phyloP scores from a whole-genome alignment of 164 flowering plant species.

The Cinnamomum micranthum region DNA sequence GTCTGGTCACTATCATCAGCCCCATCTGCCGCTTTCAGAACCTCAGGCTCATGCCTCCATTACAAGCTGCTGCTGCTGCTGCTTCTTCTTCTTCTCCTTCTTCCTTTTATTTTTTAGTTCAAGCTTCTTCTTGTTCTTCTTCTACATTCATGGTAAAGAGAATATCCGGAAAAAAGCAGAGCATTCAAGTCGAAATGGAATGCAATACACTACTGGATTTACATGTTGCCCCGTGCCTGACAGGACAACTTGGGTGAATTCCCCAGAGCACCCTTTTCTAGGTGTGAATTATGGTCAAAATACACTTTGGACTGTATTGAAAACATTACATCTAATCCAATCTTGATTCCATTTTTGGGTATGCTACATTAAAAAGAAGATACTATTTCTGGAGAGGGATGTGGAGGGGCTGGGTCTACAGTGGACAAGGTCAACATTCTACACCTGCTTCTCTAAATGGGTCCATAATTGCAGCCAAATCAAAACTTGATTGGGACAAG shows the following conservation, averaged over 20 bases:
- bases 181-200: background rate
- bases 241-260: background rate
- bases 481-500: no score
- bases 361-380: background rate
- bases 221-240: background rate
- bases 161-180: background rate
- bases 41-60: background rate
- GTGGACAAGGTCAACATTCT: no score
- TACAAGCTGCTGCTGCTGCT: background rate
- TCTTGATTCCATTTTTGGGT: background rate
- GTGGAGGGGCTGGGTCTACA: background rate
- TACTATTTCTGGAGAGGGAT: no score
- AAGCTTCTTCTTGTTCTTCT: background rate
- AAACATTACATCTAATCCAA: background rate
- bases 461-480: no score
- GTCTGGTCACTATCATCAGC: constrained; percentile 30
- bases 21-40: constrained; percentile 18
- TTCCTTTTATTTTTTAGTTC: background rate
- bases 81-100: background rate
- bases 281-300: background rate
- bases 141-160: background rate
- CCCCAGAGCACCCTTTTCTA: background rate
- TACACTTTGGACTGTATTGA: no score
- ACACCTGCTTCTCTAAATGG: no score
- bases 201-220: background rate